These are phyloP conservation scores for Xylariaceae sp. DNA, from an alignment of 2,329 filamentous ascomycete genomes.

Conservation along the genomic window DNA sequence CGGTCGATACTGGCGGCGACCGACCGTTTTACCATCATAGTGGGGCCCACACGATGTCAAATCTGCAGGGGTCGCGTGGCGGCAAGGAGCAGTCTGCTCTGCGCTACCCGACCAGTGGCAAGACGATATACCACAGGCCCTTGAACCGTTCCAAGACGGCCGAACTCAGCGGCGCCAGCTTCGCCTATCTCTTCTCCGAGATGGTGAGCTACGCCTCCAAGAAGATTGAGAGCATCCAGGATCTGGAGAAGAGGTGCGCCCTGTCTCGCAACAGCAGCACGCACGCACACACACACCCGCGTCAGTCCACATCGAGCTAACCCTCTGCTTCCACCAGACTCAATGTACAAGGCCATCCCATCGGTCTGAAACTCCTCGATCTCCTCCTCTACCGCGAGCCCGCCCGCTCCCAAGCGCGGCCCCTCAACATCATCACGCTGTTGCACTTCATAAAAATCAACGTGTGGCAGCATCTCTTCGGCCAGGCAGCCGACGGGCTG, in stretches of 20 bases:
- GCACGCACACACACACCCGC: no score
- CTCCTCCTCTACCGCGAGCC: constrained; percentile 85
- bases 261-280: background rate
- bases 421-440: constrained; percentile 83
- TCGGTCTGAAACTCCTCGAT: constrained; percentile 92
- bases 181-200: constrained; percentile 93
- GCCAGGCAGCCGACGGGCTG: constrained; percentile 83
- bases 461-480: constrained; percentile 90
- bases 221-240: constrained; percentile 86
- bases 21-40: no score
- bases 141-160: constrained; percentile 84
- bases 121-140: constrained; percentile 96
- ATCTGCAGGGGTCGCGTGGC: constrained; percentile 46
- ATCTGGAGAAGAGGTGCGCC: constrained; percentile 81
- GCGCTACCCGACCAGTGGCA: constrained; percentile 86
- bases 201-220: constrained; percentile 95
- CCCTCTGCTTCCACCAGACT: constrained; percentile 51
- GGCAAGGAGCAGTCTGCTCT: constrained; percentile 60
- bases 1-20: no score
- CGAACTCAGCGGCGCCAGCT: constrained; percentile 88
- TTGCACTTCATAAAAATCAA: constrained; percentile 94
- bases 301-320: background rate
- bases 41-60: constrained; percentile 41
- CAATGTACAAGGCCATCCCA: constrained; percentile 87
- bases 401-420: constrained; percentile 67